Evolutionary conservation across 148 eudicot species (phyloP), one percentile per base, ranked within the genome.

Genomic region (Diospyros kaki): DNA sequence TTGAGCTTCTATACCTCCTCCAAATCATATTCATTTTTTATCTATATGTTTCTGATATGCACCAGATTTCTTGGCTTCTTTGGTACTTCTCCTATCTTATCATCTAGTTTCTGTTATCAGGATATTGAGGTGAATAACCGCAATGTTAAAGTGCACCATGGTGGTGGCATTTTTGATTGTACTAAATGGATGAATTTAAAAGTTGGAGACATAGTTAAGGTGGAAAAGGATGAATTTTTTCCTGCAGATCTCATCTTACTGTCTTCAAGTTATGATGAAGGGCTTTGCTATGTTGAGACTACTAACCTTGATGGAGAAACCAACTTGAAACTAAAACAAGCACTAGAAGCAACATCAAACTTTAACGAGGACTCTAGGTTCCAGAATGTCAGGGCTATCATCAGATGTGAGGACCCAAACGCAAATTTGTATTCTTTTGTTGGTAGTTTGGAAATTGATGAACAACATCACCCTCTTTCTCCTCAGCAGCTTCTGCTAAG

Each of bases 251-350:
- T 86, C 46, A 68, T 85, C 12, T 71, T 83, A 50, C 66, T 83
- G 62, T 80, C 86, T 11, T 86, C 88, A 4, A 83, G 86, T 75
- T 86, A 83, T 76, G 88, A 81, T 17, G 86, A 86, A 66, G 88
- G 86, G 39, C 61, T 86, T 78, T 86, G 88, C 66, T 86, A 86
- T 58, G 88, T 83, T n/a, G 88, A 86, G 68, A 83, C 88, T 15
- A 86, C 82, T 86, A 86, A 86, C 50, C 84, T 86, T 61, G 88
- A 86, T 76, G 88, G 88, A 9, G 88, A 86, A 70, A 86, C 88
- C 38, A 86, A 83, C 41, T 77, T 86, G 39, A 86, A 86, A 71
- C 73, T 73, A 5, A 86, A 86, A 73, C 73, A 83, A 77, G 69
- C 76, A 68, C 75, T 86, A 59, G 86, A 86, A 39, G 61, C 77